Percentiles rank a stretch among this genome's conserved stretches.
Conservation (phyloP, 441 rosid species). For the Manihot esculenta region DNA sequence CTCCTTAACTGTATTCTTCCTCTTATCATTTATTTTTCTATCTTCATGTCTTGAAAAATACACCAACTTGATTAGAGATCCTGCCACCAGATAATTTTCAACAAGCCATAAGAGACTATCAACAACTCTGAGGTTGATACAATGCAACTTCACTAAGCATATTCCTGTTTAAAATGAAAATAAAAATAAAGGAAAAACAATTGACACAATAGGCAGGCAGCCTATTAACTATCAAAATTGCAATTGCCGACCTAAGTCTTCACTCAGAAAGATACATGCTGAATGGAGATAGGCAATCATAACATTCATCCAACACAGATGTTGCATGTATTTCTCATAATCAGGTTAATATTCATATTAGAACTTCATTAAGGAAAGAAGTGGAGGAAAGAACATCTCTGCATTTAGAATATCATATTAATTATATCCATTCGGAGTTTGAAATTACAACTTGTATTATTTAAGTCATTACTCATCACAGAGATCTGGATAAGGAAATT, state of each 20-base stretch:
- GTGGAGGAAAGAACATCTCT: not conserved
- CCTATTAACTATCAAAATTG: not conserved
- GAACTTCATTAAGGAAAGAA: not conserved
- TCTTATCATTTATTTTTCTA: slow-evolving; percentile 51
- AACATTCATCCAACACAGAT: not conserved
- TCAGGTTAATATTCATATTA: not conserved
- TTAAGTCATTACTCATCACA: not conserved
- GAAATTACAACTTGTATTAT: not conserved
- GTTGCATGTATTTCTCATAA: not conserved
- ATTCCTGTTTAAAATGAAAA: not conserved
- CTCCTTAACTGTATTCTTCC: slow-evolving; percentile 73
- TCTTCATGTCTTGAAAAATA: slow-evolving; percentile 97
- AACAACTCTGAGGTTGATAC: not conserved
- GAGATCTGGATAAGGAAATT: not conserved
- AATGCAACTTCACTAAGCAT: not conserved
- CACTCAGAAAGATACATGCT: not conserved
- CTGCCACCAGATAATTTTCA: slow-evolving; percentile 37
- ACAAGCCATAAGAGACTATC: not conserved
- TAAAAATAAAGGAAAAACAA: too few species aligned
- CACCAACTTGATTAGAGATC: slow-evolving; percentile 92
- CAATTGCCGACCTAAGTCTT: not conserved
- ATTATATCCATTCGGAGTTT: not conserved
- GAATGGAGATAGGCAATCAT: not conserved
- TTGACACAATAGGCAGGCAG: not conserved
- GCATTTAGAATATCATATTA: not conserved